Evolutionary conservation across 2,329 filamentous ascomycete genomes (phyloP).

Genomic region (Hawksworthiomyces lignivorus): DNA sequence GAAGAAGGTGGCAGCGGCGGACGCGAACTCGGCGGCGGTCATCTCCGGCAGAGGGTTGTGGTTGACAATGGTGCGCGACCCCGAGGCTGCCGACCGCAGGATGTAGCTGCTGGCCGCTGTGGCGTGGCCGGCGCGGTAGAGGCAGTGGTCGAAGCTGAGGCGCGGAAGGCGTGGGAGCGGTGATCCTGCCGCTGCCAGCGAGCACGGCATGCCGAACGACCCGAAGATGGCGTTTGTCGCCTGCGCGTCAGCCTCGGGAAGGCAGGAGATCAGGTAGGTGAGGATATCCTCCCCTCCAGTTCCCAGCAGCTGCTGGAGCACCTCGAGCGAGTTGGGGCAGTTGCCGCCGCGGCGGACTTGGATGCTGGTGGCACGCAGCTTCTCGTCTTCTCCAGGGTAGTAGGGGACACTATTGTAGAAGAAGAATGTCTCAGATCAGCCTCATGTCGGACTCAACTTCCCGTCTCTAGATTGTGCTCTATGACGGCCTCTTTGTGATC

Average conservation of each 20-base stretch:
- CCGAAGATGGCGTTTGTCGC: constrained; percentile 43
- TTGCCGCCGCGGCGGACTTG: constrained; percentile 62
- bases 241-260: constrained; percentile 46
- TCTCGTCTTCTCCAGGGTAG: constrained; percentile 64
- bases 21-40: constrained; percentile 52
- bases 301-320: constrained; percentile 56
- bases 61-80: constrained; percentile 63
- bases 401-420: constrained; percentile 52
- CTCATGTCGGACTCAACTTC: not conserved
- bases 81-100: constrained; percentile 50
- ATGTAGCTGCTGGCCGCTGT: constrained; percentile 64
- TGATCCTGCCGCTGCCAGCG: not conserved
- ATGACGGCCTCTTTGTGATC: no score
- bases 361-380: constrained; percentile 56
- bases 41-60: constrained; percentile 62
- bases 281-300: constrained; percentile 13
- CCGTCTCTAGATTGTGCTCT: not conserved
- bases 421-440: no score
- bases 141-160: constrained; percentile 46
- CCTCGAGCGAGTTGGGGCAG: constrained; percentile 62
- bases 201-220: constrained; percentile 38
- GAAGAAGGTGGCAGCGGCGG: constrained; percentile 28
- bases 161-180: constrained; percentile 12
- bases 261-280: constrained; percentile 39
- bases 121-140: constrained; percentile 47